Base-by-base conservation (phyloP, 257 asterid genomes). In the Apocynum venetum region DNA sequence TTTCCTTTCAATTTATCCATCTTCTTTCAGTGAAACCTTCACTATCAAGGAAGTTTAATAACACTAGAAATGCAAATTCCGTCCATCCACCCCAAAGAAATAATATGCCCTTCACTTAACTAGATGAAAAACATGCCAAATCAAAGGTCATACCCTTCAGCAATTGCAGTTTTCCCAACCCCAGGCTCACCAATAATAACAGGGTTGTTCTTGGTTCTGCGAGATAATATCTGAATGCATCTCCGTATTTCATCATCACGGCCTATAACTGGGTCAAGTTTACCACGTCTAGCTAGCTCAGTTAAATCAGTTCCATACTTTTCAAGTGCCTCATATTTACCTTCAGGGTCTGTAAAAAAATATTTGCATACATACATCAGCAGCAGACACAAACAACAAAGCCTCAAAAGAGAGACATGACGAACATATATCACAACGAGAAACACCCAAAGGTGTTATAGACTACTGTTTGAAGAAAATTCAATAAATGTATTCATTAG, bases 161-260 rank as follows among this genome's bases (percentile, higher is more conserved):
- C 98, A 81, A 95, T 95, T 83, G 98, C 97, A 78, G 98, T 95
- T 90, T 95, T 95, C 35, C 98, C 98, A 15, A 95, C 98, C 53
- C 98, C 98, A 74, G 98, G 98, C 84, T 95, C 98, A 76, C 98
- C 98, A 81, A 95, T 91, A 83, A 95, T 93, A 77, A 95, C 96
- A 80, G 98, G 98, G 82, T 95, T 95, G 84, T 95, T 95, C 87
- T 95, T 95, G 43, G 98, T 95, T 83, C 98, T 83, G 72, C 98
- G 96, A 75, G 93, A 86, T 80, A 95, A 87, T 76, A 95, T 95
- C 77, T 95, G 98, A 71, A 95, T 92, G 87, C 98, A 95, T 65
- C 98, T 89, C 57, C 98, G 86, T 78, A 95, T 95, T 84, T 95
- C 98, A 84, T 92, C 98, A 80, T 90, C 98, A n/a, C 98, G 97